phyloP scores from a whole-genome alignment of 2,329 filamentous ascomycete species.

The Lachnellula willkommii region DNA sequence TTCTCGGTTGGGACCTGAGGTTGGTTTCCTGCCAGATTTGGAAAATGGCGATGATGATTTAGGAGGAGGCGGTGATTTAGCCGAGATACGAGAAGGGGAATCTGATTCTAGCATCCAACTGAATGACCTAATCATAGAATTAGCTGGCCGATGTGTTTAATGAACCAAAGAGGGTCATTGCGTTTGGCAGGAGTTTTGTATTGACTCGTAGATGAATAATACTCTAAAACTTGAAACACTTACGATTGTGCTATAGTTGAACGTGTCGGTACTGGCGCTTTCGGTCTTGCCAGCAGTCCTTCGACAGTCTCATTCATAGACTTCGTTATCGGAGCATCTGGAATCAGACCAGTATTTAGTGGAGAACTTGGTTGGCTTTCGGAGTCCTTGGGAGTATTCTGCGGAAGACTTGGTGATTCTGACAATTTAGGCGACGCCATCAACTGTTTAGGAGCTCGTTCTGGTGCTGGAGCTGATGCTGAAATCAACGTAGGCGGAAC shows the following conservation, averaged over 20 bases:
- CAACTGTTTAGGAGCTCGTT: neutral
- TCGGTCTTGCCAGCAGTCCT: slow-evolving; percentile 17
- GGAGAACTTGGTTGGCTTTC: neutral
- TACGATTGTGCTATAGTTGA: slow-evolving; percentile 63
- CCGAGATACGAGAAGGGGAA: slow-evolving; percentile 13
- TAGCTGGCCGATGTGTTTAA: neutral
- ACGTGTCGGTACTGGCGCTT: slow-evolving; percentile 50
- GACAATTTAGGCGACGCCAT: neutral
- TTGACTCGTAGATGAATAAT: too few relatives aligned
- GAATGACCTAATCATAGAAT: slow-evolving; percentile 45
- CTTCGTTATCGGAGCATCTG: slow-evolving; percentile 2
- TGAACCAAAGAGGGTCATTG: neutral
- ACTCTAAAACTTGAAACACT: neutral
- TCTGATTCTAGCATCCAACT: slow-evolving; percentile 68
- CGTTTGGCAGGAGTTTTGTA: neutral
- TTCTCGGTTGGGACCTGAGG: slow-evolving; percentile 25
- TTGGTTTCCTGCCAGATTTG: slow-evolving; percentile 24
- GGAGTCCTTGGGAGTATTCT: neutral
- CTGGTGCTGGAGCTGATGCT: neutral
- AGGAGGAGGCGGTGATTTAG: slow-evolving; percentile 21
- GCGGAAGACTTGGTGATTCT: slow-evolving; percentile 1
- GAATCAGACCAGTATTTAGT: neutral
- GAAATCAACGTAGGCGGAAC: slow-evolving; percentile 1
- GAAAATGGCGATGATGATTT: slow-evolving; percentile 26
- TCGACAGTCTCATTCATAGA: neutral